Evolutionary conservation across 2,329 filamentous ascomycete species (phyloP).

Genomic region (Talaromyces sp.): DNA sequence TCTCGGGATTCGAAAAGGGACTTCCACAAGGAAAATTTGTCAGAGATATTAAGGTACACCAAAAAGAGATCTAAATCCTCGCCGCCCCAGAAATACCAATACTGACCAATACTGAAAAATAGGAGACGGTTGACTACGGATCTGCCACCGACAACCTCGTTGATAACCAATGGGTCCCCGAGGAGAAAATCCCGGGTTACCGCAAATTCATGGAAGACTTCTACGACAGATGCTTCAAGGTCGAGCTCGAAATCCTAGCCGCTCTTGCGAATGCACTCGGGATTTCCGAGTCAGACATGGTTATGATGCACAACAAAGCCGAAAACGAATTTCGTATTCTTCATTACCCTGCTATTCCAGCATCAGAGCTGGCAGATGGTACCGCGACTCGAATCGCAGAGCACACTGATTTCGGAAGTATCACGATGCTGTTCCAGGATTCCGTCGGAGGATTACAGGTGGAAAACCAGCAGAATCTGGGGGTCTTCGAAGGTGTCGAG

Average conservation of each 20-base stretch:
- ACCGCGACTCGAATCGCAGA: slow-evolving; percentile 51
- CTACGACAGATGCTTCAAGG: slow-evolving; percentile 46
- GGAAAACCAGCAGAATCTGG: slow-evolving; percentile 20
- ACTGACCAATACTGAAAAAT: slow-evolving; percentile 1
- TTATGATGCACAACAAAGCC: slow-evolving; percentile 53
- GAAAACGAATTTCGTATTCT: slow-evolving; percentile 63
- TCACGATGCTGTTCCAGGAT: slow-evolving; percentile 58
- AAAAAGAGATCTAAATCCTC: too few species aligned
- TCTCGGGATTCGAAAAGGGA: slow-evolving; percentile 28
- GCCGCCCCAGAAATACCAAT: neutral
- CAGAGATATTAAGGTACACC: slow-evolving; percentile 25
- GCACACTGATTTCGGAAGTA: slow-evolving; percentile 55
- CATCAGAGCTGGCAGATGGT: slow-evolving; percentile 44
- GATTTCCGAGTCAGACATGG: slow-evolving; percentile 45
- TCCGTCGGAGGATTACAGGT: slow-evolving; percentile 25
- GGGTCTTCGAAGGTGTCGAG: slow-evolving; percentile 18
- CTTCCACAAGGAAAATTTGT: slow-evolving; percentile 18
- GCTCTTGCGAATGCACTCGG: slow-evolving; percentile 50
- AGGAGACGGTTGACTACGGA: slow-evolving; percentile 53
- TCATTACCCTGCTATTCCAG: slow-evolving; percentile 57
- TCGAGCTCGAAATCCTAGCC: slow-evolving; percentile 46
- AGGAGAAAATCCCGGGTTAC: slow-evolving; percentile 50
- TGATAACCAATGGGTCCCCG: slow-evolving; percentile 54
- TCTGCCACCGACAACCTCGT: slow-evolving; percentile 42
- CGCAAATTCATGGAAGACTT: slow-evolving; percentile 39